Base-by-base conservation (phyloP, 2,329 filamentous ascomycete species). In the Penicillium sp. region DNA sequence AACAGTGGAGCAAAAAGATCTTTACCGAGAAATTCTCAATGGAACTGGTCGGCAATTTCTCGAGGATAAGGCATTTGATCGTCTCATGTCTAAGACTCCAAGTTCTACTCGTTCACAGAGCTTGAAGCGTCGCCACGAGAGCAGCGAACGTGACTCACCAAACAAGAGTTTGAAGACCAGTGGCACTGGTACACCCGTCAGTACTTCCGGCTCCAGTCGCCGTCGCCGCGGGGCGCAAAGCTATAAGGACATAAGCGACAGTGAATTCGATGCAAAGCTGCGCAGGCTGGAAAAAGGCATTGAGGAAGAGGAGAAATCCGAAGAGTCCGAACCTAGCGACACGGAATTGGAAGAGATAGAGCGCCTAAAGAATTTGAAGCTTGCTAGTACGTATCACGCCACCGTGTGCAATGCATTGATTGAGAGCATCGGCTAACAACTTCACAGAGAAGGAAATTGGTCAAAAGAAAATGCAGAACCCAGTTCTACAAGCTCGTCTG, bases 391-490 rank as follows among this genome's bases (percentile, higher is more conserved):
- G 78, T 71, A 2, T 16, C 22, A 22, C 2, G 8, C 29, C 10
- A 11, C 11, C 14, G 1, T 3, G 13, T 15, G 22, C 11, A 22
- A 16, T 16, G n/a, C n/a, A n/a, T n/a, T n/a, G n/a, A n/a, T n/a
- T 12, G 15, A 18, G 18, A 14, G 8, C 2, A 17, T 29, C 12
- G 6, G 45, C 63, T 69, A 56, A 71, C 50, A 45, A 16, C 0
- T 10, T 12, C 9, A 43, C 55, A 80, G 80, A 90, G 60, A 82
- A 85, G 37, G 86, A 95, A 60, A 85, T 96, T n/a, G 73, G 80
- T 3, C 77, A 79, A 29, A 96, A 96, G 69, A 95, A 94, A 56
- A 73, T 96, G 1, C 89, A 92, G 31, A 98, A 98, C 50, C 85
- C 88, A 0, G 68, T 96, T 13, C 87, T 95, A 73, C 92, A 98